Evolutionary conservation across 2,329 filamentous ascomycete genomes (phyloP).

Genomic region (Fusarium sp.): DNA sequence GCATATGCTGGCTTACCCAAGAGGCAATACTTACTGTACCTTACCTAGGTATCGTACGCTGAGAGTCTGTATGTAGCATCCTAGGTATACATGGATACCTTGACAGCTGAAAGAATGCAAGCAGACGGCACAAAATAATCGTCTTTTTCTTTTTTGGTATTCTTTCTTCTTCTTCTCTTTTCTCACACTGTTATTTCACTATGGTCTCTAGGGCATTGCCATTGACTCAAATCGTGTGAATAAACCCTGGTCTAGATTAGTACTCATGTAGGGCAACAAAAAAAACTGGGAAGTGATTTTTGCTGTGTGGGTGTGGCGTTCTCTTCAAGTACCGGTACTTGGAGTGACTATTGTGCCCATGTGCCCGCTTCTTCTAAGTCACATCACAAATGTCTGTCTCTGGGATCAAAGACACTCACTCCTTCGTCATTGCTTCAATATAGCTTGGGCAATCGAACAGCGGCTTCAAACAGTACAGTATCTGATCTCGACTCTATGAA

Average conservation of each 20-base stretch:
- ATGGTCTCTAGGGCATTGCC: background rate
- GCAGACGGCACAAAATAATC: background rate
- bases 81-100: background rate
- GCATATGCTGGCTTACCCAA: constrained; percentile 33
- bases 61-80: background rate
- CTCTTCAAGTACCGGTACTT: constrained; percentile 36
- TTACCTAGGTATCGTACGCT: background rate
- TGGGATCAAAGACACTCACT: constrained; percentile 25
- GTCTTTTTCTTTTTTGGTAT: background rate
- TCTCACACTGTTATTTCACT: background rate
- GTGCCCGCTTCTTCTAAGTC: constrained; percentile 22
- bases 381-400: background rate
- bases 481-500: background rate
- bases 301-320: constrained; percentile 26
- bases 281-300: constrained; percentile 10
- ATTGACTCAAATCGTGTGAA: constrained; percentile 9
- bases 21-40: constrained; percentile 19
- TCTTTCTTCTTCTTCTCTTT: background rate
- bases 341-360: constrained; percentile 1
- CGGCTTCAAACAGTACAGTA: background rate
- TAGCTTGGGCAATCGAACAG: background rate
- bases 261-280: background rate
- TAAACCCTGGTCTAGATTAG: constrained; percentile 7
- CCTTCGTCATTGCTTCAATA: background rate
- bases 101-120: constrained; percentile 21